phyloP scores from a whole-genome alignment of 805 yeast genomes.

The Candida qinlingensis region DNA sequence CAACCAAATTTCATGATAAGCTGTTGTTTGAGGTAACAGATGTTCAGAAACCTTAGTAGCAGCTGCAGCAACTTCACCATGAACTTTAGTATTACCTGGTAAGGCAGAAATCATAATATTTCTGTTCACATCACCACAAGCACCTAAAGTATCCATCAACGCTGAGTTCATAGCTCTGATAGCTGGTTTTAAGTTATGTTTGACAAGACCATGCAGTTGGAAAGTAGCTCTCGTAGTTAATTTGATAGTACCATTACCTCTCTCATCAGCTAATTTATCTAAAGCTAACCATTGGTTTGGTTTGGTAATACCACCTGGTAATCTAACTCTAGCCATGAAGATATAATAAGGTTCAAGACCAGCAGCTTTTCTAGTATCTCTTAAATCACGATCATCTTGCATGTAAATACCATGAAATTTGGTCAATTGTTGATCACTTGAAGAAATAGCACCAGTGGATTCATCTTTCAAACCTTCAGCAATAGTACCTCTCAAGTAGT shows the following conservation, averaged over 20 bases:
- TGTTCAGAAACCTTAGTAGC: slow-evolving; percentile 71
- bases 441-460: slow-evolving; percentile 86
- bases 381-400: slow-evolving; percentile 96
- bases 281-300: slow-evolving; percentile 86
- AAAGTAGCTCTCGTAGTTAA: slow-evolving; percentile 95
- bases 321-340: slow-evolving; percentile 94
- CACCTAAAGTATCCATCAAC: slow-evolving; percentile 91
- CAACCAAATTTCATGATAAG: slow-evolving; percentile 96
- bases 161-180: slow-evolving; percentile 90
- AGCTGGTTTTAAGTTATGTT: slow-evolving; percentile 82
- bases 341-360: slow-evolving; percentile 94
- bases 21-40: slow-evolving; percentile 85
- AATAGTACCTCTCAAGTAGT: slow-evolving; percentile 89
- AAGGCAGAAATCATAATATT: slow-evolving; percentile 91
- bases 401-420: slow-evolving; percentile 97
- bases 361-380: slow-evolving; percentile 87
- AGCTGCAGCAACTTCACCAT: slow-evolving; percentile 60
- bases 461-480: slow-evolving; percentile 77
- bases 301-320: slow-evolving; percentile 88
- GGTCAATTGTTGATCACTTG: slow-evolving; percentile 88
- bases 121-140: slow-evolving; percentile 98
- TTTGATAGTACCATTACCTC: slow-evolving; percentile 92
- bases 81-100: slow-evolving; percentile 79
- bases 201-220: slow-evolving; percentile 93
- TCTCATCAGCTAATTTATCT: slow-evolving; percentile 71